Percentiles rank a stretch among this genome's conserved stretches.
Evolutionary conservation across 495 filamentous ascomycete species (phyloP).

Genomic region (Podospora comata): DNA sequence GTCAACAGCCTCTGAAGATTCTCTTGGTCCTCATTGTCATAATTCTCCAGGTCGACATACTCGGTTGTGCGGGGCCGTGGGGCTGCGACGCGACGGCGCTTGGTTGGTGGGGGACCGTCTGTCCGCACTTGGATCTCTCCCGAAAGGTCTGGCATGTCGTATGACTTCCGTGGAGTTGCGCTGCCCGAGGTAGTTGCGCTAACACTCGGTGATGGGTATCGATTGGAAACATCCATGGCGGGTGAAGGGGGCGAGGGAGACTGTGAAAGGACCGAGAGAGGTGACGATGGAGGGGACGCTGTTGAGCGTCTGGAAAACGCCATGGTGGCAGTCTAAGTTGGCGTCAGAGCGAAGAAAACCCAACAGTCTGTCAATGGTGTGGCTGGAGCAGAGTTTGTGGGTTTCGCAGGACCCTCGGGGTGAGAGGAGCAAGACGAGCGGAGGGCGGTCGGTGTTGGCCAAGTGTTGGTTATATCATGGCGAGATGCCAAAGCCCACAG

Average conservation of each 20-base stretch:
- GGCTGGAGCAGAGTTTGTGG: neutral
- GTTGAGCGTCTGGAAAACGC: slow-evolving; percentile 9
- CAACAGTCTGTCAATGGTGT: slow-evolving; percentile 3
- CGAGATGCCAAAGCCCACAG: slow-evolving; percentile 2
- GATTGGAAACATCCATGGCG: slow-evolving; percentile 40
- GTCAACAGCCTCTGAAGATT: slow-evolving; percentile 67
- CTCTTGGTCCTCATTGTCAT: slow-evolving; percentile 43
- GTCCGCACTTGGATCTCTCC: slow-evolving; percentile 51
- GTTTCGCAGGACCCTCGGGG: neutral
- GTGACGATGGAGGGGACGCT: slow-evolving; percentile 48
- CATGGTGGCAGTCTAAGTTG: slow-evolving; percentile 17
- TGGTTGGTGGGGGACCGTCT: slow-evolving; percentile 65
- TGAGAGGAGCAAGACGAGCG: slow-evolving; percentile 7
- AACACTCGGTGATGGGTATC: slow-evolving; percentile 45
- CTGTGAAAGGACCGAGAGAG: slow-evolving; percentile 46
- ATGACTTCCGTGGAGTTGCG: slow-evolving; percentile 41
- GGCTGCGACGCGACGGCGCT: slow-evolving; percentile 64
- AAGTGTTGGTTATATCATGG: slow-evolving; percentile 31
- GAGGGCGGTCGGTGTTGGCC: neutral
- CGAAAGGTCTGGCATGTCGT: slow-evolving; percentile 29
- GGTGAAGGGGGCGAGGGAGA: slow-evolving; percentile 56
- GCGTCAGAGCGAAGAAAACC: neutral
- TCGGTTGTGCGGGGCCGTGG: slow-evolving; percentile 69
- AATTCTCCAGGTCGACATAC: slow-evolving; percentile 64
- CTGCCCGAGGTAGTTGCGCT: slow-evolving; percentile 37